phyloP scores from a whole-genome alignment of 768 basidiomycete genomes.

The Tricholoma matsutake region DNA sequence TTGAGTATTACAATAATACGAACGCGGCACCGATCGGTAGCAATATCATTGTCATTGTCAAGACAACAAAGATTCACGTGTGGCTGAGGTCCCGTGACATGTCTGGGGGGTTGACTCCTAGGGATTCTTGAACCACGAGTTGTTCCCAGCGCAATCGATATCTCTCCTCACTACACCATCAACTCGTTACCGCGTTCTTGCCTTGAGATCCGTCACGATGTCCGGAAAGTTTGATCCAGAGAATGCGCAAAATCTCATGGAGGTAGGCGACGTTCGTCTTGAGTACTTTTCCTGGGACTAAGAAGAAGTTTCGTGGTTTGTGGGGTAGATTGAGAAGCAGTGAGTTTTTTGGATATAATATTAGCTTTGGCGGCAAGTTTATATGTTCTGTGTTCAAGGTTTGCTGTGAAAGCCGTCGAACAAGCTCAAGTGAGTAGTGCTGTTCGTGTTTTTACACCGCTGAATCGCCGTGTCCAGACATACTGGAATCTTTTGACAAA shows the following conservation, averaged over 20 bases:
- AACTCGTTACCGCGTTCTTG: not conserved
- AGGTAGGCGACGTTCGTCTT: conserved; percentile 48
- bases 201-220: conserved; percentile 10
- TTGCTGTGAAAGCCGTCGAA: conserved; percentile 94
- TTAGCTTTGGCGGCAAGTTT: not conserved
- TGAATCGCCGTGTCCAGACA: conserved; percentile 47
- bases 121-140: not conserved
- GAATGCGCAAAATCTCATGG: conserved; percentile 86
- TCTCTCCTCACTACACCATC: conserved; percentile 16
- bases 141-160: not conserved
- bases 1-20: too few species aligned
- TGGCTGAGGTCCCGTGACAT: too few species aligned
- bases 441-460: not conserved
- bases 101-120: too few species aligned
- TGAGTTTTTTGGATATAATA: conserved; percentile 24
- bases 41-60: too few species aligned
- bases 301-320: not conserved
- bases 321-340: conserved; percentile 90
- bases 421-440: conserved; percentile 78
- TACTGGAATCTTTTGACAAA: conserved; percentile 93
- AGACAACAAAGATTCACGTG: too few species aligned
- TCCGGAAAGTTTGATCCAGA: conserved; percentile 73
- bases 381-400: conserved; percentile 37
- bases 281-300: conserved; percentile 2
- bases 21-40: too few species aligned